Percentiles rank a stretch among this genome's conserved stretches.
Evolutionary conservation across 2,329 filamentous ascomycete species (phyloP).

Genomic region (Exophiala bonariae): DNA sequence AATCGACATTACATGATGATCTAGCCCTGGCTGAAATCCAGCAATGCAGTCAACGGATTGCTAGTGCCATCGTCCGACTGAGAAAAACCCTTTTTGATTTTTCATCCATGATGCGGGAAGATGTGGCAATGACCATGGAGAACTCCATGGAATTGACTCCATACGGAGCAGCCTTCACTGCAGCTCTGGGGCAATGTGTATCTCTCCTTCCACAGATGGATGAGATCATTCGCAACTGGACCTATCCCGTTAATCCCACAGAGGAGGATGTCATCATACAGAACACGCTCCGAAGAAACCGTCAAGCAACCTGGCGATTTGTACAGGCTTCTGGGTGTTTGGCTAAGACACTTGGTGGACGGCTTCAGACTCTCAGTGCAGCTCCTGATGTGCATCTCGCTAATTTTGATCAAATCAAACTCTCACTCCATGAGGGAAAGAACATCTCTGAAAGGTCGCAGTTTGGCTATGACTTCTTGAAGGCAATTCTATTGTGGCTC

Average conservation of each 20-base stretch:
- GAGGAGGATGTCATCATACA: conserved; percentile 55
- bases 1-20: conserved; percentile 39
- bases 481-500: conserved; percentile 63
- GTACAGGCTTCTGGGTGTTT: conserved; percentile 63
- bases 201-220: conserved; percentile 58
- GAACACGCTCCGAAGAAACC: conserved; percentile 55
- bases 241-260: conserved; percentile 59
- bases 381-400: conserved; percentile 39
- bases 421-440: conserved; percentile 43
- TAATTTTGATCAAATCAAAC: conserved; percentile 51
- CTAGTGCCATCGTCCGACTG: conserved; percentile 55
- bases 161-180: conserved; percentile 41
- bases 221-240: conserved; percentile 55
- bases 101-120: conserved; percentile 30
- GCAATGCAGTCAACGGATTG: conserved; percentile 55
- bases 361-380: conserved; percentile 45
- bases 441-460: conserved; percentile 42
- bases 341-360: conserved; percentile 56
- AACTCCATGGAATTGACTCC: conserved; percentile 32
- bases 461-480: conserved; percentile 66
- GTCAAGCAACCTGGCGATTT: conserved; percentile 59
- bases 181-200: conserved; percentile 44
- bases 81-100: conserved; percentile 58
- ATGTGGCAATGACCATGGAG: conserved; percentile 33
- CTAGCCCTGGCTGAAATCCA: conserved; percentile 54